A percentile compares a stretch with the other conserved stretches of the same genome.
These are phyloP conservation scores for Sicyos baderoa DNA, from an alignment of 306 rosid species.

Conservation along the genomic window DNA sequence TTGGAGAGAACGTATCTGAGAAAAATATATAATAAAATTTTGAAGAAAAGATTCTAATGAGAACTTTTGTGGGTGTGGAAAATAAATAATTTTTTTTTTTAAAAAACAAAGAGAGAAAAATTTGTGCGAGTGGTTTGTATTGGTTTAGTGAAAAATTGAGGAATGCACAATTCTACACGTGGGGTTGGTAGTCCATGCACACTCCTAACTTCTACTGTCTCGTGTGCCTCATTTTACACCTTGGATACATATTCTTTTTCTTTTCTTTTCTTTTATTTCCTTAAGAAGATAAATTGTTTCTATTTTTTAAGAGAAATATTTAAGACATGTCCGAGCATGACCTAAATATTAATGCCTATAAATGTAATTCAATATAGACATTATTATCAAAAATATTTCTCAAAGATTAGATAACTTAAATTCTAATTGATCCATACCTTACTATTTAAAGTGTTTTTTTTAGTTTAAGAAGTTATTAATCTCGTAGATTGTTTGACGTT, in stretches of 20 bases:
- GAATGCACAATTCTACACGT: constrained; percentile 15
- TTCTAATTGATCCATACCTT: too few relatives aligned
- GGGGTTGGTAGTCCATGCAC: constrained; percentile 15
- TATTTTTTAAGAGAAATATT: too few relatives aligned
- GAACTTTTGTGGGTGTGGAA: neutral
- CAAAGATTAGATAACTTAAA: too few relatives aligned
- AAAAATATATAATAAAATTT: neutral
- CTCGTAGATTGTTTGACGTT: too few relatives aligned
- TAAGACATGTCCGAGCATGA: too few relatives aligned
- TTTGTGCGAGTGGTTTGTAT: neutral
- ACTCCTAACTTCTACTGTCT: constrained; percentile 7
- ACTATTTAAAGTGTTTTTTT: too few relatives aligned
- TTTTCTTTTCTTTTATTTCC: neutral
- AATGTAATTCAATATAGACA: too few relatives aligned
- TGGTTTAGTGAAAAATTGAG: neutral
- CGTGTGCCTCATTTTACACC: constrained; percentile 19
- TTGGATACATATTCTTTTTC: neutral
- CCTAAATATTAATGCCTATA: too few relatives aligned
- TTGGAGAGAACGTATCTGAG: neutral
- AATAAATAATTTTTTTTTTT: neutral
- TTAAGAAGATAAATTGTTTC: too few relatives aligned
- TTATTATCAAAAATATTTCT: too few relatives aligned
- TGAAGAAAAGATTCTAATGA: neutral
- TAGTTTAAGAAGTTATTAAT: too few relatives aligned
- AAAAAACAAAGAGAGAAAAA: neutral